These are phyloP conservation scores for Lentithecium fluviatile DNA, from an alignment of 495 filamentous ascomycete genomes.

Conservation along the genomic window DNA sequence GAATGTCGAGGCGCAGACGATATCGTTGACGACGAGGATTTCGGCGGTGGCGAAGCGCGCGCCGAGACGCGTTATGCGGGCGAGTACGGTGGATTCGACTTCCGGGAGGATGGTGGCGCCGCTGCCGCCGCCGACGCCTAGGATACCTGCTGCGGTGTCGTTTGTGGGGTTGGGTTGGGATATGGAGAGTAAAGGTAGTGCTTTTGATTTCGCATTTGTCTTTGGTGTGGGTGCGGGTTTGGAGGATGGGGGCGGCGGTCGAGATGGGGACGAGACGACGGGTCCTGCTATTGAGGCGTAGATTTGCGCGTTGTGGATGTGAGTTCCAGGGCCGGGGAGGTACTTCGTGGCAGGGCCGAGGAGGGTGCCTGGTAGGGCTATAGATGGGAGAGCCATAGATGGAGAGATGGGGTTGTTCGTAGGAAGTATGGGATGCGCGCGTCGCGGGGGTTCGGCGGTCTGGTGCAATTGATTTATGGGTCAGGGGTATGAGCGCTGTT, in stretches of 20 bases:
- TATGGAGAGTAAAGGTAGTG: constrained; percentile 39
- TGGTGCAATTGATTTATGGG: not conserved
- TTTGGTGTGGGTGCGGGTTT: constrained; percentile 44
- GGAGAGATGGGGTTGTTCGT: not conserved
- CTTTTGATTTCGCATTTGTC: constrained; percentile 44
- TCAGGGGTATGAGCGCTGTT: too few relatives aligned
- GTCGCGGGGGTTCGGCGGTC: not conserved
- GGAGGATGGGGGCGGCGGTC: constrained; percentile 37
- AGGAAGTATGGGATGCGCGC: not conserved
- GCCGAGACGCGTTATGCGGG: constrained; percentile 78
- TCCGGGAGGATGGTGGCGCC: constrained; percentile 71
- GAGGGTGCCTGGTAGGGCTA: constrained; percentile 70
- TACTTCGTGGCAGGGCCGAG: constrained; percentile 67
- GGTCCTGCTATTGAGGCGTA: constrained; percentile 69
- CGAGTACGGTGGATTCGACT: constrained; percentile 76
- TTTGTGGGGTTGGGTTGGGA: constrained; percentile 23
- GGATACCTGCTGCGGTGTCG: constrained; percentile 40
- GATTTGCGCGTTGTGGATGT: constrained; percentile 68
- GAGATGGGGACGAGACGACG: constrained; percentile 48
- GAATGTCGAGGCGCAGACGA: constrained; percentile 40
- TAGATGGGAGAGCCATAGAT: constrained; percentile 24
- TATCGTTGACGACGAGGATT: constrained; percentile 74
- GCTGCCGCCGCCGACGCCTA: constrained; percentile 45
- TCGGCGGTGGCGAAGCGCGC: constrained; percentile 77
- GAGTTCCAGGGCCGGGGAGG: constrained; percentile 74